Percentiles rank a stretch among this genome's conserved stretches.
Evolutionary conservation across 2,329 filamentous ascomycete genomes (phyloP).

Genomic region (Exophiala oligosperma): DNA sequence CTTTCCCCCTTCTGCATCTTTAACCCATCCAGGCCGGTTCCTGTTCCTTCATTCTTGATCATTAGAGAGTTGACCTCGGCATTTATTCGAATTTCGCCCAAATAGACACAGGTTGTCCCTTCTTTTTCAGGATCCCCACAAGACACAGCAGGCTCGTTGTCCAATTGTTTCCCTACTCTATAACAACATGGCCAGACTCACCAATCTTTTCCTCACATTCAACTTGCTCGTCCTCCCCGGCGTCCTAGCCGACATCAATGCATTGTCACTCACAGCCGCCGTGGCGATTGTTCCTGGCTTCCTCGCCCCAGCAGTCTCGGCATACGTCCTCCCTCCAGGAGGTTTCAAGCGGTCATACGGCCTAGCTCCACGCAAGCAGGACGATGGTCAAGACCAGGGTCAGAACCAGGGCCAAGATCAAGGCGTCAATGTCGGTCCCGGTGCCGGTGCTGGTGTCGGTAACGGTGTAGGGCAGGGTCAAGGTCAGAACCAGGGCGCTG

Average conservation of each 20-base stretch:
- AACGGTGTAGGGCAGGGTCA: too few relatives aligned
- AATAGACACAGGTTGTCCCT: constrained; percentile 1
- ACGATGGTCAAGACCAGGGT: neutral
- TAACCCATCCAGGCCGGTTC: constrained; percentile 14
- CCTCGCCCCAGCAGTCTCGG: constrained; percentile 8
- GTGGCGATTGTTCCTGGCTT: neutral
- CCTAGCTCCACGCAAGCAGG: constrained; percentile 3
- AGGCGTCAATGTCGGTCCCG: too few relatives aligned
- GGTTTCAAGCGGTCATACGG: neutral
- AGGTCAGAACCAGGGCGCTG: too few relatives aligned
- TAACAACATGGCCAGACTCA: constrained; percentile 18
- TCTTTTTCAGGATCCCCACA: neutral
- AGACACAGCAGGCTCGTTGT: constrained; percentile 15
- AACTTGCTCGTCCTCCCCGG: constrained; percentile 11
- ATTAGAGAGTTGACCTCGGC: constrained; percentile 5
- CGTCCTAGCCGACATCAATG: constrained; percentile 15
- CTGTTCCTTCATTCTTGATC: constrained; percentile 12
- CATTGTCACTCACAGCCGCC: constrained; percentile 3
- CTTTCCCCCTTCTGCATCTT: constrained; percentile 2
- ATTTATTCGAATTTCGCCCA: neutral
- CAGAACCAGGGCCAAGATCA: too few relatives aligned
- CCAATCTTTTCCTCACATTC: constrained; percentile 9
- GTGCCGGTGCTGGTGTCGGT: too few relatives aligned
- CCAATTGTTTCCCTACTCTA: constrained; percentile 1
- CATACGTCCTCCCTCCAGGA: constrained; percentile 10